These are phyloP conservation scores for Plasmodium adleri DNA, from an alignment of 169 alveolate genomes.

Conservation along the genomic window DNA sequence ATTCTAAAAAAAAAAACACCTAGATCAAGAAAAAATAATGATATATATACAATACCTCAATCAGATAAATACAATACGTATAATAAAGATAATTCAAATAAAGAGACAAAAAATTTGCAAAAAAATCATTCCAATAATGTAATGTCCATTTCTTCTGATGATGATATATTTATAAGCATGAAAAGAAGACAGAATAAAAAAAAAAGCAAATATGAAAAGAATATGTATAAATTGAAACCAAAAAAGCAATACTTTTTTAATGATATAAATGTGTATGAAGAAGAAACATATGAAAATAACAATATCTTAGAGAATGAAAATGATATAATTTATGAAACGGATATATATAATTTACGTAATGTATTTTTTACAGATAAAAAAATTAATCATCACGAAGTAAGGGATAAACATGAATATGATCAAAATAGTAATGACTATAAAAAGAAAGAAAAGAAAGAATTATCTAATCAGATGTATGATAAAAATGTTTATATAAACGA, in stretches of 20 bases:
- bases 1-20: neutral
- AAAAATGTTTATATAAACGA: neutral
- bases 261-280: conserved; percentile 60
- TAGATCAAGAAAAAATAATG: conserved; percentile 1
- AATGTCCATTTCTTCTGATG: conserved; percentile 27
- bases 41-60: neutral
- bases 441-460: neutral
- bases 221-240: conserved; percentile 15
- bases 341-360: conserved; percentile 65
- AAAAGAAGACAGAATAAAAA: conserved; percentile 59
- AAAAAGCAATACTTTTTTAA: conserved; percentile 74
- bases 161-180: conserved; percentile 56
- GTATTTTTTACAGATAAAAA: conserved; percentile 17
- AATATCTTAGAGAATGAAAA: conserved; percentile 4
- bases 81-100: neutral
- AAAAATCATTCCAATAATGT: neutral
- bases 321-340: conserved; percentile 65
- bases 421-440: neutral
- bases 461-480: neutral
- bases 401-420: neutral
- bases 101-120: neutral
- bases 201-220: conserved; percentile 9
- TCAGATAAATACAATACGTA: neutral
- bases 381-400: neutral
- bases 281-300: conserved; percentile 30